Base-by-base conservation (phyloP, 192 early-diverging fungal genomes). In the Gryganskiella cystojenkinii region DNA sequence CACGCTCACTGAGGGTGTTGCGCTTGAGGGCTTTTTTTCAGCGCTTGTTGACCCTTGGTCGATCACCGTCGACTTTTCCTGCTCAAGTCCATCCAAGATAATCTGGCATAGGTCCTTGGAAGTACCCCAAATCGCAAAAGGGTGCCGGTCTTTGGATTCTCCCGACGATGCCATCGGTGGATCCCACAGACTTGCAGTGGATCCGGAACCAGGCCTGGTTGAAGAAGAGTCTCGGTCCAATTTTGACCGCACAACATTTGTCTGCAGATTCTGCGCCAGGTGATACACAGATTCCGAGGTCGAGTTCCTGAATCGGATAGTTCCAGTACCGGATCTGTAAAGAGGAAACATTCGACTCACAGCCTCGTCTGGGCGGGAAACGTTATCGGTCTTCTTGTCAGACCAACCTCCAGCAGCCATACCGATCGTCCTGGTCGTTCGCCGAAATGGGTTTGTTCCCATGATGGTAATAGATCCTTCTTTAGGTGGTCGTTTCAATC, bases 401-500 rank as follows among this genome's bases (percentile, higher is more conserved):
- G 57, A 27, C 74, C 74, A 78, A 25, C 66, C 67, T 2, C 74
- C 74, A 8, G 66, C 65, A 37, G 53, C 74, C 47, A 69, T 14
- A 2, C 74, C 74, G 19, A 68, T 65, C 8, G n/a, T 47, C 25
- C 74, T 42, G 0, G 55, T 28, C 2, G 74, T 78, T 24, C 74
- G 33, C 11, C 50, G 68, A n/a, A 78, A 78, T 13, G 74, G 74
- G n/a, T 78, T 78, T 1, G 66, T 69, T 3, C 74, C 74, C 53
- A 78, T 64, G 30, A 71, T 7, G 14, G 46, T 50, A 20, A 71
- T 64, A 0, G 61, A 11, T 14, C 51, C 67, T 11, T 46, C 49
- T 42, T 59, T 75, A n/a, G n/a, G n/a, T 13, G 50, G 7, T 19
- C 28, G 49, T 8, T 20, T 30, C 25, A 25, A 40, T 44, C 43